phyloP scores from a whole-genome alignment of 257 asterid genomes.

The Asclepias syriaca region DNA sequence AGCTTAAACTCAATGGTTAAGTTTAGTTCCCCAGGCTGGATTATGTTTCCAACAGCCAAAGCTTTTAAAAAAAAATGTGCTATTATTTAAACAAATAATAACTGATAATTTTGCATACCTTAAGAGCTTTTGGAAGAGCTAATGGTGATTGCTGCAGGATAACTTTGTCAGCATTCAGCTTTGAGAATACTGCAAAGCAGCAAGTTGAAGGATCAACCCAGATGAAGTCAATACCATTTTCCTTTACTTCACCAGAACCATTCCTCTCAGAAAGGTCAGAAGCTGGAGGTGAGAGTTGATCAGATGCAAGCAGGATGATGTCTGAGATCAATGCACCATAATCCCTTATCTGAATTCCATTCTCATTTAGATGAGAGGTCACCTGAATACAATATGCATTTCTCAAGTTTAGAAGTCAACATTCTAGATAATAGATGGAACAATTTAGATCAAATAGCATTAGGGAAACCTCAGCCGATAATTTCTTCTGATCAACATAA shows the following conservation, averaged over 20 bases:
- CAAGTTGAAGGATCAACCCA: constrained; percentile 89
- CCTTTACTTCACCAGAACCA: constrained; percentile 30
- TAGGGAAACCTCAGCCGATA: constrained; percentile 67
- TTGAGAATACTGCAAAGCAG: constrained; percentile 75
- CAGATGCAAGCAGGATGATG: constrained; percentile 62
- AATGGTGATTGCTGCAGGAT: constrained; percentile 71
- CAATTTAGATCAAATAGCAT: constrained; percentile 2
- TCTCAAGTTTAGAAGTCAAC: background rate
- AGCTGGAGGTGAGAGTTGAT: constrained; percentile 43
- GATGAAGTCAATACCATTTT: constrained; percentile 37
- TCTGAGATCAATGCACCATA: constrained; percentile 68
- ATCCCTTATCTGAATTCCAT: constrained; percentile 65
- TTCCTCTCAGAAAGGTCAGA: constrained; percentile 17
- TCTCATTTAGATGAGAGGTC: constrained; percentile 53
- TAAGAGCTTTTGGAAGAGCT: constrained; percentile 86
- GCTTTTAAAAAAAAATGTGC: background rate
- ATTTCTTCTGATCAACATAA: constrained; percentile 74
- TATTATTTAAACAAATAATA: background rate
- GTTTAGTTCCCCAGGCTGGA: background rate
- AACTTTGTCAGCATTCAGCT: constrained; percentile 60
- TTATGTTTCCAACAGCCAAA: background rate
- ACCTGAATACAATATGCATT: constrained; percentile 36
- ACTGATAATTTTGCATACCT: constrained; percentile 37
- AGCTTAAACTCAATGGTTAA: background rate
- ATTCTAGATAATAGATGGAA: background rate